phyloP scores from a whole-genome alignment of 2,329 filamentous ascomycete genomes.

The Claviceps purpurea region DNA sequence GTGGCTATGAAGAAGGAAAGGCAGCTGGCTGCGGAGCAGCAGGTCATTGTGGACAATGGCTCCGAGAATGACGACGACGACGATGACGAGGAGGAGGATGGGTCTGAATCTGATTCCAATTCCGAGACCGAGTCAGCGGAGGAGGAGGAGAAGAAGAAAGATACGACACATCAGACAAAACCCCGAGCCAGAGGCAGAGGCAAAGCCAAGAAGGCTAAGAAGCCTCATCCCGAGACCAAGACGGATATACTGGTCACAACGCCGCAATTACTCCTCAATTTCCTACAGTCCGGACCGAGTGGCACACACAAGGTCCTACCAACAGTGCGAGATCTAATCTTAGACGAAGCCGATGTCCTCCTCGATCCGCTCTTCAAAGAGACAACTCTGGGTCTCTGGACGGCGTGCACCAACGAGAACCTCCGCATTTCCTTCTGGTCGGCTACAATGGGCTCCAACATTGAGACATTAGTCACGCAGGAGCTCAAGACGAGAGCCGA shows the following conservation, averaged over 20 bases:
- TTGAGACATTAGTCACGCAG: conserved; percentile 65
- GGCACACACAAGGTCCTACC: conserved; percentile 41
- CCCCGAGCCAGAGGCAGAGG: conserved; percentile 18
- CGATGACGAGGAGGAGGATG: neutral
- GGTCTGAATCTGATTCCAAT: no score
- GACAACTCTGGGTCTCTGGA: conserved; percentile 77
- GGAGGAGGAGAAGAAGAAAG: conserved; percentile 25
- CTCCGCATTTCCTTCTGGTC: conserved; percentile 81
- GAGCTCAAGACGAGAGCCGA: conserved; percentile 45
- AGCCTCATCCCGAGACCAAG: conserved; percentile 16
- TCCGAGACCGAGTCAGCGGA: conserved; percentile 17
- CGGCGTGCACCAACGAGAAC: conserved; percentile 55
- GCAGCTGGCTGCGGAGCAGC: conserved; percentile 41
- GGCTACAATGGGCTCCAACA: conserved; percentile 88
- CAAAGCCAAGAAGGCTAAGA: conserved; percentile 13
- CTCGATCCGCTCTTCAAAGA: conserved; percentile 82
- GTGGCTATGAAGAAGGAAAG: conserved; percentile 79
- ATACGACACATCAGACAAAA: conserved; percentile 20
- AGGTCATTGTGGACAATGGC: conserved; percentile 23
- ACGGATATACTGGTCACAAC: conserved; percentile 29
- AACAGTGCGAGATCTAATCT: conserved; percentile 57
- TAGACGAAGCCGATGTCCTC: conserved; percentile 93
- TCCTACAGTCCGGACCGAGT: conserved; percentile 38
- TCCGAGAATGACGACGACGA: conserved; percentile 17
- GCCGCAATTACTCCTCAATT: conserved; percentile 57